Conservation (phyloP, 2,329 filamentous ascomycete species). For the Colletotrichum agaves region DNA sequence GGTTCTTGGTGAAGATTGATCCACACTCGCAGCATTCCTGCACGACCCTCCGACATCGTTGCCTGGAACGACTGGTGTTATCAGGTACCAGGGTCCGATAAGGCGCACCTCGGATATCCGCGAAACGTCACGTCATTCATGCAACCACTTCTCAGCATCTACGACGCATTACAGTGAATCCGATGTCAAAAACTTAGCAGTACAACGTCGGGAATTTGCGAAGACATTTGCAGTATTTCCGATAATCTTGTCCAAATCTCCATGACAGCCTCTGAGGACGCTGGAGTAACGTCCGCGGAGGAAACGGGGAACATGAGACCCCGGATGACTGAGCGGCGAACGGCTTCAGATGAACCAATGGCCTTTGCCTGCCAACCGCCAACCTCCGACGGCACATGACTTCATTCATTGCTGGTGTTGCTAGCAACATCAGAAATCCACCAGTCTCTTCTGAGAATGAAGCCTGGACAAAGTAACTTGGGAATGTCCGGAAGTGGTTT, state of each 20-base stretch:
- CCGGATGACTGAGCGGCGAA: not conserved
- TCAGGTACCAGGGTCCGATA: slow-evolving; percentile 13
- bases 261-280: not conserved
- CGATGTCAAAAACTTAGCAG: no score
- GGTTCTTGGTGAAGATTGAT: not conserved
- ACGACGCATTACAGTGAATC: no score
- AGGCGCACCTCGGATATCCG: slow-evolving; percentile 22
- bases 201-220: no score
- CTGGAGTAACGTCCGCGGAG: not conserved
- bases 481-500: no score
- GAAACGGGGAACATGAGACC: not conserved
- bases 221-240: no score
- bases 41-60: slow-evolving; percentile 6
- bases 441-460: no score
- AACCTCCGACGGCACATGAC: not conserved
- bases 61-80: slow-evolving; percentile 9
- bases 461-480: no score
- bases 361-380: not conserved
- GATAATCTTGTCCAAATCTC: no score
- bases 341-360: slow-evolving; percentile 2
- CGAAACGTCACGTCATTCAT: not conserved
- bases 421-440: not conserved
- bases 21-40: slow-evolving; percentile 1
- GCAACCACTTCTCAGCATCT: no score
- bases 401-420: not conserved